These are phyloP conservation scores for Acer yangbiense DNA, from an alignment of 345 rosid species.

Conservation along the genomic window DNA sequence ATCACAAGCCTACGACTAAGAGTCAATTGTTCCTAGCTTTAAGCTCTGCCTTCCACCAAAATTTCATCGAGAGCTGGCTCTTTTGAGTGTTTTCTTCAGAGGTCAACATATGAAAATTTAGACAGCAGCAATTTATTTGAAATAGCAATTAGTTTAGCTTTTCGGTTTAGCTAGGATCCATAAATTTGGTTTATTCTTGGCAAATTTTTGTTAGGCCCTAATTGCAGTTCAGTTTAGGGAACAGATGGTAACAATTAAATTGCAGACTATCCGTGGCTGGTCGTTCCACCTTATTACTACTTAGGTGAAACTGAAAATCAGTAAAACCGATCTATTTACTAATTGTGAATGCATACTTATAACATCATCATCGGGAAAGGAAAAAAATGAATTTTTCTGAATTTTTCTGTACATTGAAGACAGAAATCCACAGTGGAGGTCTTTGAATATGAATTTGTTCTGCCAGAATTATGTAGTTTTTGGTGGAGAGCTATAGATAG, in stretches of 20 bases:
- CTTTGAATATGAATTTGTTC: background rate
- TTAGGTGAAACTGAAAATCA: no score
- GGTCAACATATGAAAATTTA: background rate
- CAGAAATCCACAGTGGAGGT: background rate
- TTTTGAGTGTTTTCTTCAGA: background rate
- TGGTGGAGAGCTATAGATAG: background rate
- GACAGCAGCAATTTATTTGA: background rate
- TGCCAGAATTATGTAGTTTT: background rate
- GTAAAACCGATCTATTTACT: background rate
- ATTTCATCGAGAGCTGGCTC: background rate
- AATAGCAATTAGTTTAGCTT: background rate
- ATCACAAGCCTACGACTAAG: no score
- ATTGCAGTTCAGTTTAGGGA: slow-evolving; percentile 10
- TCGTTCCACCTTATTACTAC: no score
- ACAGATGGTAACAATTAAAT: background rate
- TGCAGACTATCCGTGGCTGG: background rate
- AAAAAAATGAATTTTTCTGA: background rate
- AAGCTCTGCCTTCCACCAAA: no score
- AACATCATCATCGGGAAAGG: background rate
- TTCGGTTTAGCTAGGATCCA: background rate
- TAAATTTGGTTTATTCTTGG: background rate
- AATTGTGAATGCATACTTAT: background rate
- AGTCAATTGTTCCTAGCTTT: no score
- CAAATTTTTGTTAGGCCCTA: background rate
- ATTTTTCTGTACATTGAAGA: background rate